phyloP scores from a whole-genome alignment of 2,329 filamentous ascomycete genomes.

The Botrytis byssoidea region DNA sequence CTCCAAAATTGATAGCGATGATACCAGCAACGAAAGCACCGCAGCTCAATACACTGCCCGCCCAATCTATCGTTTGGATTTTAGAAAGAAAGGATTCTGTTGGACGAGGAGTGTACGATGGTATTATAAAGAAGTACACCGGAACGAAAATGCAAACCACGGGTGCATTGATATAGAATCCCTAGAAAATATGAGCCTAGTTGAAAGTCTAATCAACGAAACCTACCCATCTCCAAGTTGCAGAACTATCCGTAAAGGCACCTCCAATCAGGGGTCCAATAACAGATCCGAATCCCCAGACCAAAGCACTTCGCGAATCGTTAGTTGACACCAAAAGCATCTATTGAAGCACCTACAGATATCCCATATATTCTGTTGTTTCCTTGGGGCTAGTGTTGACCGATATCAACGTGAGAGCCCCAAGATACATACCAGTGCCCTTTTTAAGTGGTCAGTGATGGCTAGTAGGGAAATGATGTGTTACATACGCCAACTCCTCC shows the following conservation, averaged over 20 bases:
- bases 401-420: constrained; percentile 47
- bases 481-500: constrained; percentile 43
- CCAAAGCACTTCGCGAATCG: background rate
- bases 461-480: background rate
- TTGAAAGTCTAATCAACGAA: background rate
- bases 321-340: background rate
- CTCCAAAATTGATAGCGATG: too few relatives aligned
- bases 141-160: too few relatives aligned
- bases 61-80: too few relatives aligned
- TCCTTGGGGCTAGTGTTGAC: constrained; percentile 41
- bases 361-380: constrained; percentile 32
- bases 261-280: constrained; percentile 26
- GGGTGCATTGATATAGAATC: too few relatives aligned
- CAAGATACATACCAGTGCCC: constrained; percentile 47
- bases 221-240: constrained; percentile 46
- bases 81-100: too few relatives aligned
- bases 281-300: constrained; percentile 11
- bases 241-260: constrained; percentile 44
- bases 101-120: too few relatives aligned
- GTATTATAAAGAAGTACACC: too few relatives aligned
- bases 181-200: too few relatives aligned
- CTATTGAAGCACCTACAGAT: background rate
- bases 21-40: too few relatives aligned
- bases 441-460: background rate
- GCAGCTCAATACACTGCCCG: too few relatives aligned